Base-by-base conservation (phyloP, 164 flowering plant species). In the Vitis rupestris region DNA sequence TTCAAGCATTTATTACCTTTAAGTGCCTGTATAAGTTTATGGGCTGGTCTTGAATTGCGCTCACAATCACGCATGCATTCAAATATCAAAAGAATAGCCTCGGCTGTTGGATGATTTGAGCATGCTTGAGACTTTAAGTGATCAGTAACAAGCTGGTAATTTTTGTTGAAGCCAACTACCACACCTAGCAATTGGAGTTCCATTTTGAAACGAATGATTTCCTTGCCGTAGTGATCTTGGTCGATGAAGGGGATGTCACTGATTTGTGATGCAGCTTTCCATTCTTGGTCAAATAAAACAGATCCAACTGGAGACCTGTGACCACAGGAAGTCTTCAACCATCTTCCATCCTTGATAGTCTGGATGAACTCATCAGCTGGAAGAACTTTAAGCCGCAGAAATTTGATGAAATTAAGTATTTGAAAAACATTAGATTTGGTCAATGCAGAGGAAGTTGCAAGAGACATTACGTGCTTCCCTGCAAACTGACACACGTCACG, bases 181-280 rank as follows among this genome's bases (percentile, higher is more conserved):
- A 87, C 90, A 15, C 90, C 93, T 63, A 90, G 85, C 53, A 84
- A 74, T 71, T 82, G 16, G 27, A 90, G 88, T 68, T 88, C 93
- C 0, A 6, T 27, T 55, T 72, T 78, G 72, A 75, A 90, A 19
- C n/a, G 1, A 8, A 53, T n/a, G 51, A 88, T 80, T 50, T 81
- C 85, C 10, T 67, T 65, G 1, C 93, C 90, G 70, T 88, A 88
- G 66, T 81, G 78, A 15, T 64, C 73, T 13, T 62, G n/a, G 70
- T 88, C 86, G 55, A 85, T 66, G 74, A 90, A 84, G 4, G 91
- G 87, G 31, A 85, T 79, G 52, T 78, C 69, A 73, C 89, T 77
- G 59, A 90, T 74, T 50, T 75, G 71, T 5, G 79, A 73, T 3
- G 87, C 89, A 72, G 69, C 67, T 53, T 68, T 62, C 91, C 93